These are phyloP conservation scores for Balansia obtecta DNA, from an alignment of 2,329 filamentous ascomycete species.

Conservation along the genomic window DNA sequence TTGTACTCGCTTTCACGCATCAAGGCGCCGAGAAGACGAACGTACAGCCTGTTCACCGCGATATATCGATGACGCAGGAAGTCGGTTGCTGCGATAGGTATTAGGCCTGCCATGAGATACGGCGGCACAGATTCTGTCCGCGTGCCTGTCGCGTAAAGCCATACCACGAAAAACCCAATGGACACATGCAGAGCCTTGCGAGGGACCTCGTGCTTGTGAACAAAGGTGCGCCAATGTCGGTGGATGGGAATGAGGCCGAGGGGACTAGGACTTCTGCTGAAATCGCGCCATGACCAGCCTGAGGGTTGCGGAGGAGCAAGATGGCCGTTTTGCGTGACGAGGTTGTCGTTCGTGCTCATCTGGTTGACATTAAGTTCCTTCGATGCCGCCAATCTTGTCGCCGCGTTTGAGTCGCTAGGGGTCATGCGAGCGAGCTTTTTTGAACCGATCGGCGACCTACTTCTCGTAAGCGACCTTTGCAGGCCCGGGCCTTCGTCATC, in stretches of 20 bases:
- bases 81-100: constrained; percentile 77
- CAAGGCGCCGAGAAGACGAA: constrained; percentile 69
- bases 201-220: constrained; percentile 94
- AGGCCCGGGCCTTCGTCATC: constrained; percentile 30
- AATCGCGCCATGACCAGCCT: constrained; percentile 71
- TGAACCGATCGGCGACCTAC: constrained; percentile 51
- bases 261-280: constrained; percentile 85
- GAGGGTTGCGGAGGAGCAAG: constrained; percentile 52
- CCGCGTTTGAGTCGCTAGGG: constrained; percentile 29
- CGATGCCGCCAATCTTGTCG: constrained; percentile 14
- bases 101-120: constrained; percentile 64
- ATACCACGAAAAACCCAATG: constrained; percentile 87
- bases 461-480: constrained; percentile 56
- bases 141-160: constrained; percentile 68
- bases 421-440: constrained; percentile 42
- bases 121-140: constrained; percentile 72
- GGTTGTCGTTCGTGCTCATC: constrained; percentile 21
- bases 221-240: constrained; percentile 77
- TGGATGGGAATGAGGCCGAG: constrained; percentile 93
- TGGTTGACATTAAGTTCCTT: constrained; percentile 12
- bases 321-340: constrained; percentile 43
- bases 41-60: constrained; percentile 77
- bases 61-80: constrained; percentile 72
- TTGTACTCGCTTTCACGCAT: constrained; percentile 96
- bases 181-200: constrained; percentile 89